Evolutionary conservation across 768 basidiomycete genomes (phyloP), one percentile per base, ranked within the genome.

Genomic region (Boletales sp.): DNA sequence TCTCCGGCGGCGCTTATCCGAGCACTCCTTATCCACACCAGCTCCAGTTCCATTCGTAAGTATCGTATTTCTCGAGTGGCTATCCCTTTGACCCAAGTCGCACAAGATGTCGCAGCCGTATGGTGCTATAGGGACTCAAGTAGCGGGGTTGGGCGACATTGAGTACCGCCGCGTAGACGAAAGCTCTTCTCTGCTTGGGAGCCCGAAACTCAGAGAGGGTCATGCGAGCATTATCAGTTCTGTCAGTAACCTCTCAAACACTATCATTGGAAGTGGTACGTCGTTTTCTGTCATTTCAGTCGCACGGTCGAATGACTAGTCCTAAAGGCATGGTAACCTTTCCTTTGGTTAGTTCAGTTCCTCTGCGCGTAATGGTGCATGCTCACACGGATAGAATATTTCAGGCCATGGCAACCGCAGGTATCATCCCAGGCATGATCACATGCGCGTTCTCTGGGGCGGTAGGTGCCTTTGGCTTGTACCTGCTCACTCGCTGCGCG

Each of bases 371-470:
- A 14, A 28, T 38, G 2, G 8, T 8, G 5, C 11, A 19, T 17
- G 10, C 35, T 56, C 25, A 54, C n/a, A 19, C 9, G n/a, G 41
- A 9, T 17, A 28, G 37, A 17, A 4, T 9, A 10, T 39, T 19
- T 37, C 59, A 92, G 90, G 91, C 91, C 17, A 83, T 97, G 78
- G 90, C 94, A 4, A 88, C 92, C 6, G 83, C 85, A 46, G 95
- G 95, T 4, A 67, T 97, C 41, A 78, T 97, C 49, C 94, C 94
- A 6, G 95, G 95, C 9, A 81, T 95, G 47, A 56, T 96, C 15
- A 94, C 92, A 21, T 96, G 95, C 59, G 56, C 85, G 11, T 81
- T 92, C 56, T 95, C 88, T 15, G 95, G 87, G 6, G 58, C 64
- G 4, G 80, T 89, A 8, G 86, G 84, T 2, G 82, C 77, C 0